phyloP scores from a whole-genome alignment of 192 early-diverging fungal species.

The Linnemannia exigua region DNA sequence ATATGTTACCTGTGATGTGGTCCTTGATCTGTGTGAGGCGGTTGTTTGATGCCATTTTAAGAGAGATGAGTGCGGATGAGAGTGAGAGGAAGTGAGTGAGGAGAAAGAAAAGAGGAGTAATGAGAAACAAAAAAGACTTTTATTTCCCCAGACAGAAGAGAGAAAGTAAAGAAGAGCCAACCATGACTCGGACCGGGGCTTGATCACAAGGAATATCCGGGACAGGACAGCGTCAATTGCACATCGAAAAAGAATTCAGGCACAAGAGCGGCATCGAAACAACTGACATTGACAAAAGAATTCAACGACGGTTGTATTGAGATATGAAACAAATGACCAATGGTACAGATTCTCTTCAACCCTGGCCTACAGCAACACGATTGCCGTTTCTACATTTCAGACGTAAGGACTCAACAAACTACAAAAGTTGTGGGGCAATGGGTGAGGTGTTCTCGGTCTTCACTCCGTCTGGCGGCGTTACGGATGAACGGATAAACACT shows the following conservation, averaged over 20 bases:
- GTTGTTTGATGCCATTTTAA: slow-evolving; percentile 9
- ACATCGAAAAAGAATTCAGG: not conserved
- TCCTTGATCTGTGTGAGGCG: slow-evolving; percentile 57
- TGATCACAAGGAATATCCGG: not conserved
- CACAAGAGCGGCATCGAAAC: no score
- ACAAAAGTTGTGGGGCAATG: not conserved
- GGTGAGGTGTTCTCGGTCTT: not conserved
- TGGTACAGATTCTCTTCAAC: no score
- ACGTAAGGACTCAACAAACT: no score
- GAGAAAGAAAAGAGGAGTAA: not conserved
- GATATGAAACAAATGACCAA: no score
- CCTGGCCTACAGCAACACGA: no score
- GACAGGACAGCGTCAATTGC: not conserved
- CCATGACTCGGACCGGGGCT: slow-evolving; percentile 1
- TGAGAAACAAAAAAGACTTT: not conserved
- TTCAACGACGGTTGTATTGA: no score
- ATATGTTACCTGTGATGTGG: slow-evolving; percentile 35
- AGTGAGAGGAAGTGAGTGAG: not conserved
- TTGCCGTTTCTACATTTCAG: no score
- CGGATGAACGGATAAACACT: slow-evolving; percentile 1
- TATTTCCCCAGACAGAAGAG: not conserved
- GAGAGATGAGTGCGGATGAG: not conserved
- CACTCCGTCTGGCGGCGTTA: not conserved
- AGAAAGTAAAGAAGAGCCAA: not conserved
- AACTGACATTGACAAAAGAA: no score